Base-by-base conservation (phyloP, 805 yeast genomes). In the Saccharomycopsis vini region DNA sequence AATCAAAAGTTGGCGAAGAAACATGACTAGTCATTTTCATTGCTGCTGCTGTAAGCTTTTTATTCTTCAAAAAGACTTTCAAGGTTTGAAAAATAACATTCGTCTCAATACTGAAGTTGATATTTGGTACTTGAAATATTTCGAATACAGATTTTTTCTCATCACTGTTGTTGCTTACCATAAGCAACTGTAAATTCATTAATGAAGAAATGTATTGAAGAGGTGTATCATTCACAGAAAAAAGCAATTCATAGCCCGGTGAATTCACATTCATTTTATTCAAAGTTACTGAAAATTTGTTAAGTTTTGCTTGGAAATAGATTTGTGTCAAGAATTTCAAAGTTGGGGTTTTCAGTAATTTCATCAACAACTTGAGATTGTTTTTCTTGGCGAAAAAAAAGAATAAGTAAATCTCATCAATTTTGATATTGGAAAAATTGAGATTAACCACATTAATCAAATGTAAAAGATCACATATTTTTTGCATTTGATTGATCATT, bases 211-310 rank as follows among this genome's bases (percentile, higher is more conserved):
- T 58, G 22, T 62, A 44, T 39, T 66, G 68, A 21, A 64, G 53
- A 1, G 79, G 78, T 16, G 56, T 59, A 44, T 73, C 77, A 3
- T 58, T 55, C 26, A 61, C 60, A 3, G 56, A 55, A 43, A 64
- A 73, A 15, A 60, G 46, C 10, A 73, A 51, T 33, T 72, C 74
- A 50, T 60, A 73, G 2, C 79, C 78, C 2, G 77, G 72, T 37
- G 66, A 61, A 4, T 60, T 57, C 10, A 55, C 52, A 34, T 50
- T 52, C 41, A 60, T 60, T 45, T 64, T 56, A 19, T 55, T 51
- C 10, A 55, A 23, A 26, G 58, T 56, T 2, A 61, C 47, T 1
- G 54, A 6, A 58, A 47, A 44, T 55, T 59, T 45, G 12, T 33
- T 37, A 5, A 48, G 16, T 12, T 26, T 45, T 16, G 42, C n/a